Evolutionary conservation across 352 stramenopile genomes (phyloP).

Genomic region (Phytophthora hybrid): DNA sequence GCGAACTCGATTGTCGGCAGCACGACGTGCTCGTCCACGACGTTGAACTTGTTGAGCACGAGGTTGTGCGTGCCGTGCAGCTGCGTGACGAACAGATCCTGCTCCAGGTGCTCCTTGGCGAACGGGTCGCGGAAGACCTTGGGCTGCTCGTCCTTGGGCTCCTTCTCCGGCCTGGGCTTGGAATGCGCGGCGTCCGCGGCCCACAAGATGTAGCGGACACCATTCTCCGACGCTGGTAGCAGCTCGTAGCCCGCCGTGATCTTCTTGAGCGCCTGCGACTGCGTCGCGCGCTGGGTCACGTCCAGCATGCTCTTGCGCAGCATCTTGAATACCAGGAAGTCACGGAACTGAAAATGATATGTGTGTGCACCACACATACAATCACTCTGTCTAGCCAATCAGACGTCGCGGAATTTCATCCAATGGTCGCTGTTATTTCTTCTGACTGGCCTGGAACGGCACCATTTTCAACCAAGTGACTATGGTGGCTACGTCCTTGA

Average conservation of each 20-base stretch:
- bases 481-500: constrained; percentile 9
- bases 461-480: background rate
- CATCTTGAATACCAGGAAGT: constrained; percentile 36
- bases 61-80: constrained; percentile 81
- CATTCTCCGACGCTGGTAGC: constrained; percentile 45
- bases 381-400: constrained; percentile 14
- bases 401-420: constrained; percentile 9
- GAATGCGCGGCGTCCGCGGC: constrained; percentile 42
- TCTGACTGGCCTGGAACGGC: constrained; percentile 30
- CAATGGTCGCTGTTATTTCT: constrained; percentile 18
- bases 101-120: constrained; percentile 72
- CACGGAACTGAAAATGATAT: constrained; percentile 3
- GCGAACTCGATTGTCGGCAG: constrained; percentile 79
- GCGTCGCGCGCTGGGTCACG: constrained; percentile 63
- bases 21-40: constrained; percentile 85
- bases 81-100: constrained; percentile 70
- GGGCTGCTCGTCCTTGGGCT: constrained; percentile 8
- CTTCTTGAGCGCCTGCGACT: constrained; percentile 68
- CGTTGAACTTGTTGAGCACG: constrained; percentile 86
- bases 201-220: constrained; percentile 67
- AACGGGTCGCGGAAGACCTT: constrained; percentile 75
- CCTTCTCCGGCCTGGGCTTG: constrained; percentile 46
- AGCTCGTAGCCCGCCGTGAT: constrained; percentile 67
- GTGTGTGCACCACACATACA: constrained; percentile 5
- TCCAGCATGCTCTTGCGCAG: constrained; percentile 69